Evolutionary conservation across 2,329 filamentous ascomycete species (phyloP).

Genomic region (Trichoderma harzianum): DNA sequence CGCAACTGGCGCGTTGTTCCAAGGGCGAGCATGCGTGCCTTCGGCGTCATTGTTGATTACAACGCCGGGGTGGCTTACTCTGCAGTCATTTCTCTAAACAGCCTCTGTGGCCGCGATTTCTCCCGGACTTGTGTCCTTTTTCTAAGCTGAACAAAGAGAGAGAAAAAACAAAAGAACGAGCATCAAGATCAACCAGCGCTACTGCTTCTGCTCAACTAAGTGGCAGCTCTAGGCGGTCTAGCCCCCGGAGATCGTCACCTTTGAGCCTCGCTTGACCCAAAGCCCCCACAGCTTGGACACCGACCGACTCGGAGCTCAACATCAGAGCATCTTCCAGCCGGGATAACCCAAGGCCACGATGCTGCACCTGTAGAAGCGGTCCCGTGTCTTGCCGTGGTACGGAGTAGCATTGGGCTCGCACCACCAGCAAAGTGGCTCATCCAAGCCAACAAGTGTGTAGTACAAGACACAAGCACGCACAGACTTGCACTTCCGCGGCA

Average conservation of each 20-base stretch:
- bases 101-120: background rate
- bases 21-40: conserved; percentile 14
- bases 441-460: background rate
- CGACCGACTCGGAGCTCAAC: conserved; percentile 10
- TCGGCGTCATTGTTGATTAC: background rate
- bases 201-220: conserved; percentile 1
- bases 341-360: conserved; percentile 7
- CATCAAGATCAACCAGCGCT: background rate
- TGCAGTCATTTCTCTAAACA: background rate
- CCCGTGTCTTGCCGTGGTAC: conserved; percentile 13
- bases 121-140: background rate
- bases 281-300: conserved; percentile 6
- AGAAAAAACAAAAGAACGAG: background rate
- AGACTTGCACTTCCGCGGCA: background rate
- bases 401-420: background rate
- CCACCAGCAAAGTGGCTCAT: background rate
- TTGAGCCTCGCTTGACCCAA: conserved; percentile 17
- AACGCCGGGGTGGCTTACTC: background rate
- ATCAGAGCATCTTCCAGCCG: background rate
- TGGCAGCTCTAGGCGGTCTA: conserved; percentile 11
- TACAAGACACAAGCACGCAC: background rate
- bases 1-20: conserved; percentile 10
- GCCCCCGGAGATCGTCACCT: conserved; percentile 14
- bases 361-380: background rate
- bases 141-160: background rate